Evolutionary conservation across 2,329 filamentous ascomycete species (phyloP).

Genomic region (Penicillium sp.): DNA sequence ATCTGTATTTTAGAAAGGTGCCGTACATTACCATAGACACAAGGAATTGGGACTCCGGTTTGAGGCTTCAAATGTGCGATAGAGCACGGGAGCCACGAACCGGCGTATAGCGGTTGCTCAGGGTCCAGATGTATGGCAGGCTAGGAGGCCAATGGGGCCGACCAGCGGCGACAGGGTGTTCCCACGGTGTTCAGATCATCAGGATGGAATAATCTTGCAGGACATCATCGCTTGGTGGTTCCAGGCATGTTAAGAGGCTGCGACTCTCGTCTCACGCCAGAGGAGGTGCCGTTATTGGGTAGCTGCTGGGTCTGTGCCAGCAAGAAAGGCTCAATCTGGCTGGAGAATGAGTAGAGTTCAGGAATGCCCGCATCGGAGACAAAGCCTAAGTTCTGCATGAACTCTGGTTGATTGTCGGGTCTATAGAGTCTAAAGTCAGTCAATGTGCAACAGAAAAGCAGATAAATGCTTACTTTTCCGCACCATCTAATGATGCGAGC

Average conservation of each 20-base stretch:
- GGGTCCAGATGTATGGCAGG: not conserved
- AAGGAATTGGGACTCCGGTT: not conserved
- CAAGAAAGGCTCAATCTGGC: conserved; percentile 29
- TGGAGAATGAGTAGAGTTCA: conserved; percentile 31
- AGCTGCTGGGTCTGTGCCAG: conserved; percentile 26
- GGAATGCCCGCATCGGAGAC: conserved; percentile 31
- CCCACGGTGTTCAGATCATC: not conserved
- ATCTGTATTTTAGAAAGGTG: too few relatives aligned
- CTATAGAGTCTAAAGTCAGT: conserved; percentile 17
- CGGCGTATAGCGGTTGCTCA: not conserved
- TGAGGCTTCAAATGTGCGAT: not conserved
- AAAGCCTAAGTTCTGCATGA: conserved; percentile 35
- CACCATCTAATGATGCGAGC: conserved; percentile 49
- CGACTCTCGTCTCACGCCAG: conserved; percentile 17
- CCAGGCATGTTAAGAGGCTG: conserved; percentile 13
- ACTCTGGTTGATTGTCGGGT: conserved; percentile 30
- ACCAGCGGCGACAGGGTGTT: conserved; percentile 11
- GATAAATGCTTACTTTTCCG: conserved; percentile 36
- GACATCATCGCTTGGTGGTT: conserved; percentile 13
- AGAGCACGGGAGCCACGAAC: not conserved
- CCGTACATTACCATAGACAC: not conserved
- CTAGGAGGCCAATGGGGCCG: not conserved
- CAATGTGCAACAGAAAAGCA: not conserved
- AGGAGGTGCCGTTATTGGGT: conserved; percentile 13
- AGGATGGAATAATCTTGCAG: not conserved